Evolutionary conservation across 352 stramenopile species (phyloP), one percentile per base, ranked within the genome.

Genomic region (Globisporangium yorkense): DNA sequence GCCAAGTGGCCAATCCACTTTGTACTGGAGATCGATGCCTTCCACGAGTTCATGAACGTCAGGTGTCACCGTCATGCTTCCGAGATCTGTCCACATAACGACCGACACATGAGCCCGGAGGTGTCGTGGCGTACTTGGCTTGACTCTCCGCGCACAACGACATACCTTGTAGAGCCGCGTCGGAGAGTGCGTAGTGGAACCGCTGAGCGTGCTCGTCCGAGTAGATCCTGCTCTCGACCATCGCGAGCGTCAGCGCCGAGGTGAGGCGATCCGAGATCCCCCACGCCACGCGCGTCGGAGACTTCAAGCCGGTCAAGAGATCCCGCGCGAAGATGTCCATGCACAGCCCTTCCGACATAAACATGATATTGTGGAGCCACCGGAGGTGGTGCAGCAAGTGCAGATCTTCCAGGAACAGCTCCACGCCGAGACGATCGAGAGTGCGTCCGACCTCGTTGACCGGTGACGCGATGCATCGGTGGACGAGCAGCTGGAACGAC

Each of bases 291-390:
- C 78, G 75, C 54, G 65, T 68, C 24, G 62, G n/a, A 3, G 75
- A 81, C n/a, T 61, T 62, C 31, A 88, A 56, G 31, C 73, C 68
- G 13, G 45, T 46, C 31, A 85, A 59, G 0, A 92, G 66, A 53
- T 92, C 80, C 1, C 75, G 78, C 21, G 70, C 68, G 29, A 92
- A 87, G 29, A 88, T 86, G 48, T 83, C 69, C 67, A 88, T 87
- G 41, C 77, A 89, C 8, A 89, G 62, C 2, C 80, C 80, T 66
- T 89, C 80, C 20, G 71, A 75, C 80, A 90, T 90, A 18, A 90
- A 68, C 72, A 84, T 74, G 20, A 92, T 63, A 18, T 72, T 83
- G 18, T 75, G 74, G 18, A 90, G 55, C 80, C 80, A 89, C 29
- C 65, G 47, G 12, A 89, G 60, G 49, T 92, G 78, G 24, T 67